A percentile compares a stretch with the other conserved stretches of the same genome.
These are phyloP conservation scores for Schizonepeta tenuifolia DNA, from an alignment of 257 asterid genomes.

Conservation along the genomic window DNA sequence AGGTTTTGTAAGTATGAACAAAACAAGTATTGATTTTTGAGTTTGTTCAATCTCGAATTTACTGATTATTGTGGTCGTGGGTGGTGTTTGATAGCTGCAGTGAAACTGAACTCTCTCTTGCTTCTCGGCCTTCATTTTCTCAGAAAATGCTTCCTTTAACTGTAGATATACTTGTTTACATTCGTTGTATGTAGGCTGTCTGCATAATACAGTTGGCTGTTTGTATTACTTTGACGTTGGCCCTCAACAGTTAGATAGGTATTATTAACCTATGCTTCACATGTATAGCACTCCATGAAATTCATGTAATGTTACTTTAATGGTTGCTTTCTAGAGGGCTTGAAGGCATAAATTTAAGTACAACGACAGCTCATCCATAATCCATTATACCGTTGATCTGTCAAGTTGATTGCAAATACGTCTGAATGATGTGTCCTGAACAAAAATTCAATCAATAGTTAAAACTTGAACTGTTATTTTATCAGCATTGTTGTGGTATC, in stretches of 20 bases:
- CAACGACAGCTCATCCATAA: neutral
- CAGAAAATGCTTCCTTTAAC: neutral
- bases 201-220: slow-evolving; percentile 15
- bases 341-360: neutral
- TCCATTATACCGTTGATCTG: neutral
- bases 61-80: neutral
- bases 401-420: neutral
- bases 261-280: neutral
- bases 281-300: neutral
- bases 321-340: neutral
- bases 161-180: neutral
- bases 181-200: slow-evolving; percentile 2
- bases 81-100: neutral
- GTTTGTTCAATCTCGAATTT: neutral
- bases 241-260: neutral
- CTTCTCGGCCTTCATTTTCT: slow-evolving; percentile 8
- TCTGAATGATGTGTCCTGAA: neutral
- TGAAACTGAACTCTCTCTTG: neutral
- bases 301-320: neutral
- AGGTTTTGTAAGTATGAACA: neutral
- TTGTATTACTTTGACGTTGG: neutral
- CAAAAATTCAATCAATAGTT: neutral
- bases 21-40: neutral
- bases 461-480: neutral
- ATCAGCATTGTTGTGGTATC: neutral